Percentiles rank a stretch among this genome's conserved stretches.
phyloP scores from a whole-genome alignment of 1,139 yeast genomes.

The Magnusiomyces suaveolens region DNA sequence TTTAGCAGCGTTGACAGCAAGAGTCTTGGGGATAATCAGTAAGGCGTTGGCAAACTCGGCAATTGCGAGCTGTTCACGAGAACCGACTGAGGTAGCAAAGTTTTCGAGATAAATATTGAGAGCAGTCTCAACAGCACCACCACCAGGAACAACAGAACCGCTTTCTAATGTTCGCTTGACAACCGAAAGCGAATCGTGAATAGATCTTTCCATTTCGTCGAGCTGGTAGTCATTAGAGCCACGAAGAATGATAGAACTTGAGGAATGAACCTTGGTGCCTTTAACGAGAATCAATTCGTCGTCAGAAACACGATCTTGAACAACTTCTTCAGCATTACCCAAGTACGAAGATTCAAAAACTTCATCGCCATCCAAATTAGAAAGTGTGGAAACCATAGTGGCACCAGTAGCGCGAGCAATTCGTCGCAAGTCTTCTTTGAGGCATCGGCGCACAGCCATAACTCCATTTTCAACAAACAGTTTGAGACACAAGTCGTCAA shows the following conservation, averaged over 20 bases:
- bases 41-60: constrained; percentile 93
- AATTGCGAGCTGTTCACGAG: constrained; percentile 95
- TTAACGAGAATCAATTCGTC: constrained; percentile 93
- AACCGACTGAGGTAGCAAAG: constrained; percentile 95
- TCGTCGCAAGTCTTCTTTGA: constrained; percentile 91
- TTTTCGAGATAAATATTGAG: constrained; percentile 89
- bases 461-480: constrained; percentile 93
- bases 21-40: constrained; percentile 87
- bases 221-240: constrained; percentile 94
- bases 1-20: constrained; percentile 96
- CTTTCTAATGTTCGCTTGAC: constrained; percentile 94
- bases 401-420: constrained; percentile 99
- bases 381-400: constrained; percentile 72
- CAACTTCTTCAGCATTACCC: constrained; percentile 88
- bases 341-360: constrained; percentile 80
- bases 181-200: constrained; percentile 89
- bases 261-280: constrained; percentile 89
- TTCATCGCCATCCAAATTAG: constrained; percentile 96
- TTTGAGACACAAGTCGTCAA: constrained; percentile 91
- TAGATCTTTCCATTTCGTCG: constrained; percentile 96
- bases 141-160: constrained; percentile 95
- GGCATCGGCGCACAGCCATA: constrained; percentile 97
- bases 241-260: constrained; percentile 84
- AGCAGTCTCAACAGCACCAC: constrained; percentile 98
- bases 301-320: constrained; percentile 85